Base-by-base conservation (phyloP, 345 rosid genomes). In the Populus alba region DNA sequence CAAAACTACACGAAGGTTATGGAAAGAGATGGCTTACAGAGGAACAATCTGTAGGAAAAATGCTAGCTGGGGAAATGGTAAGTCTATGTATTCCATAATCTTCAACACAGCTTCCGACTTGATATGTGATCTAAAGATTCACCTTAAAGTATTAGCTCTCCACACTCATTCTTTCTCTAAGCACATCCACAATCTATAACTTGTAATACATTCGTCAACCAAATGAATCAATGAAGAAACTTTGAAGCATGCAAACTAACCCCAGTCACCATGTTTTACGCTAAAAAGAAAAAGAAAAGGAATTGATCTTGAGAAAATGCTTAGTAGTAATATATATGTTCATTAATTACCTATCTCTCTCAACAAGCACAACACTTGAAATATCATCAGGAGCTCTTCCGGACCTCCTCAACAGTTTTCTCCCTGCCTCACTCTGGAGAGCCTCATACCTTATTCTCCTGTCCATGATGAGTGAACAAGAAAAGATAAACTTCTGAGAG, bases 301-400 rank as follows among this genome's bases (percentile, higher is more conserved):
- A 41, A 8, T 33, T 47, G n/a, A 63, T 63, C 33, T 61, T 70
- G 38, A 77, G 43, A 17, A 66, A 68, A 22, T n/a, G 23, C 49
- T 29, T 33, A 2, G 27, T 25, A 33, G 45, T 2, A 16, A 0
- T 62, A 12, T 62, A 12, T 57, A 53, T 55, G 73, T 51, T 18
- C 23, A 77, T 8, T 6, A 2, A 43, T 18, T 81, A 92, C 97
- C 97, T 90, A 65, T 91, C 94, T 43, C 89, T 84, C 65, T 95
- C 97, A 2, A 92, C 93, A 17, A 92, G 92, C 18, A 95, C 95
- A 8, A 95, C 97, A 70, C 98, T 95, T 0, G 98, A 95, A 79
- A 95, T 95, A 85, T 92, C 98, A 81, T 95, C 94, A 38, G 97
- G 97, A 81, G 89, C 98, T 91, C 97, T 91, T 74, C 94, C 97